Evolutionary conservation across 805 yeast genomes (phyloP), one percentile per base, ranked within the genome.

Genomic region (Sugiyamaella mastotermitis): DNA sequence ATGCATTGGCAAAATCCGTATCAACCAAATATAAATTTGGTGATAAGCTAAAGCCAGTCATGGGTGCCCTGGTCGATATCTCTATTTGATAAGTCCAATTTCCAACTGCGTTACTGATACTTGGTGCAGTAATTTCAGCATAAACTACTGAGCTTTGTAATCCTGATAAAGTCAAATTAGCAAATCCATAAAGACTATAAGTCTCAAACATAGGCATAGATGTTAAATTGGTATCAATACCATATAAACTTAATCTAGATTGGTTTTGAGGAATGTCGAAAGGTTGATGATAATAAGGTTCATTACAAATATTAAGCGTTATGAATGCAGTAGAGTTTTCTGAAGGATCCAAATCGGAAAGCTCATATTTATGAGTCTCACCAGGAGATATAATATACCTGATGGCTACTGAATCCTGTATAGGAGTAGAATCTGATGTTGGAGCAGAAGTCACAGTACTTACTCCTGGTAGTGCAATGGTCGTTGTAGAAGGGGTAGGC

Each of bases 11-110:
- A 50, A 74, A 72, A 58, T 84, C 95, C 0, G 87, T 62, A 54
- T 85, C 95, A 1, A 83, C 72, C 13, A 81, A 61, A 24, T 50
- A 61, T n/a, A 60, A 42, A 18, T 49, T 45, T 8, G 53, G 45
- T 4, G 19, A 31, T 9, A 28, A 24, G 15, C 20, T 32, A 14
- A 33, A 41, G 3, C 30, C 18, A 25, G 41, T 45, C 4, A 39
- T 20, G 3, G 51, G 49, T 3, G 18, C 20, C 5, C 22, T 26
- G 14, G 49, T 39, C 11, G 55, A 51, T 2, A 76, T 72, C 3
- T 85, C 88, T 23, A 86, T 57, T 52, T 78, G 74, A 51, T 79
- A 83, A 5, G 65, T 46, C 88, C 88, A 81, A 11, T 49, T 55
- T 15, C 27, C 24, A 4, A 10, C 14, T 10, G 22, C 31, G n/a